These are phyloP conservation scores for Ceratobasidium sp. DNA, from an alignment of 1,284 basidiomycete genomes.

Conservation along the genomic window DNA sequence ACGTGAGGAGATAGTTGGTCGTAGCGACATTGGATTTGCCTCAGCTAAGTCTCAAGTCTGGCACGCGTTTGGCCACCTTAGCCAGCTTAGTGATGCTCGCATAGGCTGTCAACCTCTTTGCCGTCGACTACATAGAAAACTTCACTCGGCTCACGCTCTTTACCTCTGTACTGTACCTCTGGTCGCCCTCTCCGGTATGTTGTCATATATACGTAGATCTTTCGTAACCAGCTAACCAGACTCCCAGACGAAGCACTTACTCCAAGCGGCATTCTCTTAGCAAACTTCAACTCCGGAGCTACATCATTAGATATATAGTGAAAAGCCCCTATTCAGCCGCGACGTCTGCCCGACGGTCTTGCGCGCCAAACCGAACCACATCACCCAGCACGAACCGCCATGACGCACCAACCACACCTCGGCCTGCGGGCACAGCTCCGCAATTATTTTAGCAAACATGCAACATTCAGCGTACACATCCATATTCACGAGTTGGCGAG, in stretches of 20 bases:
- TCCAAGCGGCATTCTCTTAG: constrained; percentile 15
- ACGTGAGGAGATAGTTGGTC: constrained; percentile 8
- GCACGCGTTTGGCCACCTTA: neutral
- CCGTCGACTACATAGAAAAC: neutral
- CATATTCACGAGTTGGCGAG: constrained; percentile 79
- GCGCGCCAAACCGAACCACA: neutral
- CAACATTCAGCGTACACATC: constrained; percentile 75
- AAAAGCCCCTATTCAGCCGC: neutral
- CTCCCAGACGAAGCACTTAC: neutral
- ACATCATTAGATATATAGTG: constrained; percentile 17
- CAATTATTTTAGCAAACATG: constrained; percentile 57
- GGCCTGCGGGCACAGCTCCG: constrained; percentile 39
- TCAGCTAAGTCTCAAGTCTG: constrained; percentile 16
- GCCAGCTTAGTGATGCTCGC: constrained; percentile 1
- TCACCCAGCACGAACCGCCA: neutral
- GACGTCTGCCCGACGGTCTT: neutral
- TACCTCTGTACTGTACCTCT: constrained; percentile 8
- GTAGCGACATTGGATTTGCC: neutral
- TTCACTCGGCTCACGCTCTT: constrained; percentile 9
- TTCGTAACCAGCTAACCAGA: constrained; percentile 4
- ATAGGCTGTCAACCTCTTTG: neutral
- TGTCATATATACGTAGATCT: neutral
- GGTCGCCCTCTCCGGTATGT: constrained; percentile 11
- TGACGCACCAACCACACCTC: constrained; percentile 41
- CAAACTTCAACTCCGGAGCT: constrained; percentile 10